A percentile compares a stretch with the other conserved stretches of the same genome.
Evolutionary conservation across 1,139 yeast species (phyloP).

Genomic region (Magnusiomyces tetraspermus): DNA sequence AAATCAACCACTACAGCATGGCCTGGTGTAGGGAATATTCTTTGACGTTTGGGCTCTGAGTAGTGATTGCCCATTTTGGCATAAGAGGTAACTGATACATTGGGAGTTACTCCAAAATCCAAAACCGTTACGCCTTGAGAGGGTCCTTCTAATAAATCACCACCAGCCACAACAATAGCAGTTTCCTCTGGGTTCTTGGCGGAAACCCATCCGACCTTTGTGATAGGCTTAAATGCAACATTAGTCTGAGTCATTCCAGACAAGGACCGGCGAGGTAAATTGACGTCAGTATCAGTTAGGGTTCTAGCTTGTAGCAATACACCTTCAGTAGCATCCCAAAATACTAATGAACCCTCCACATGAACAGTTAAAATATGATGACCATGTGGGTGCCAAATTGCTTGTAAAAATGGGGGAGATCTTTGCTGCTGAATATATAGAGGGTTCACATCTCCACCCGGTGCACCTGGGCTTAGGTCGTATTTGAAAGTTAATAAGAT

Average conservation of each 20-base stretch:
- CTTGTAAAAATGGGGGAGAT: conserved; percentile 46
- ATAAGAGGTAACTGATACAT: conserved; percentile 70
- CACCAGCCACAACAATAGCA: conserved; percentile 62
- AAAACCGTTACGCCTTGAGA: conserved; percentile 51
- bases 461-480: conserved; percentile 50
- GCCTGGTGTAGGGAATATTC: conserved; percentile 44
- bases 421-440: conserved; percentile 24
- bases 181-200: conserved; percentile 76
- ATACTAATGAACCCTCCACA: conserved; percentile 72
- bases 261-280: conserved; percentile 36
- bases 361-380: conserved; percentile 72
- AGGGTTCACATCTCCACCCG: conserved; percentile 51
- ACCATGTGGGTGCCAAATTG: conserved; percentile 90
- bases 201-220: conserved; percentile 54
- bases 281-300: conserved; percentile 53
- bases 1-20: conserved; percentile 37
- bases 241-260: conserved; percentile 7
- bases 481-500: conserved; percentile 51
- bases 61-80: conserved; percentile 75
- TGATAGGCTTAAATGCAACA: conserved; percentile 4
- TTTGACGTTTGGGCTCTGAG: conserved; percentile 51
- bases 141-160: conserved; percentile 42
- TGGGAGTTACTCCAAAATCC: conserved; percentile 75
- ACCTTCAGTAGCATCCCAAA: conserved; percentile 86
- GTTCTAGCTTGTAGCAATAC: conserved; percentile 66